phyloP scores from a whole-genome alignment of 768 basidiomycete genomes.

The Pleurotus ostreatus region DNA sequence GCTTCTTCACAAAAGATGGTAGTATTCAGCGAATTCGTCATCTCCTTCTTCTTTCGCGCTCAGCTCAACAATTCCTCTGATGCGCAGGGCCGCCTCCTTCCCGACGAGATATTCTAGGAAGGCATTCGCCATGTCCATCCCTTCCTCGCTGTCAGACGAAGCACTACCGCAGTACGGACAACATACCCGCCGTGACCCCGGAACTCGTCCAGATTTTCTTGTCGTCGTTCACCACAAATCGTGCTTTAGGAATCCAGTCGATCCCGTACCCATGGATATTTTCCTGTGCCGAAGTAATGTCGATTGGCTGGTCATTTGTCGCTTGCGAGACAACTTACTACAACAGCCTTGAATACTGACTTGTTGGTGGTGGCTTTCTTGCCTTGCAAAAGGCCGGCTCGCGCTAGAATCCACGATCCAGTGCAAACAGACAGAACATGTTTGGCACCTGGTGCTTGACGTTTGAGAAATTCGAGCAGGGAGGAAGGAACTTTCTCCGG shows the following conservation, averaged over 20 bases:
- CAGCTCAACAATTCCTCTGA: not conserved
- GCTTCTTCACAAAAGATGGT: slow-evolving; percentile 20
- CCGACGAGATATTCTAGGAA: slow-evolving; percentile 22
- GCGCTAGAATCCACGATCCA: slow-evolving; percentile 27
- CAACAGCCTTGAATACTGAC: slow-evolving; percentile 18
- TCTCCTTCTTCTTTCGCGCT: not conserved
- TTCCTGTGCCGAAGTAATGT: not conserved
- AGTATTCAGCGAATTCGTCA: not conserved
- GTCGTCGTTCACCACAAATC: slow-evolving; percentile 25
- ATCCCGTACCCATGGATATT: slow-evolving; percentile 12
- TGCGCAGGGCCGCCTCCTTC: not conserved
- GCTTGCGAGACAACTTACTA: slow-evolving; percentile 13
- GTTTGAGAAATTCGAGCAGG: slow-evolving; percentile 19
- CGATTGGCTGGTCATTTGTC: no score
- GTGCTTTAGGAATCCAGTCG: slow-evolving; percentile 25
- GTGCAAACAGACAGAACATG: slow-evolving; percentile 31
- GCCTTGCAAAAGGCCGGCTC: slow-evolving; percentile 26
- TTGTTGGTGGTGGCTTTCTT: slow-evolving; percentile 36
- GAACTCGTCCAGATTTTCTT: slow-evolving; percentile 28
- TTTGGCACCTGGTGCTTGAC: slow-evolving; percentile 22
- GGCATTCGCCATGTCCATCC: slow-evolving; percentile 25
- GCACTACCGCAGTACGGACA: not conserved
- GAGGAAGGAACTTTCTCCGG: not conserved
- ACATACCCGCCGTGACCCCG: slow-evolving; percentile 24
- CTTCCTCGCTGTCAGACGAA: slow-evolving; percentile 11